Evolutionary conservation across 306 rosid genomes (phyloP).

Genomic region (Sophora flavescens): DNA sequence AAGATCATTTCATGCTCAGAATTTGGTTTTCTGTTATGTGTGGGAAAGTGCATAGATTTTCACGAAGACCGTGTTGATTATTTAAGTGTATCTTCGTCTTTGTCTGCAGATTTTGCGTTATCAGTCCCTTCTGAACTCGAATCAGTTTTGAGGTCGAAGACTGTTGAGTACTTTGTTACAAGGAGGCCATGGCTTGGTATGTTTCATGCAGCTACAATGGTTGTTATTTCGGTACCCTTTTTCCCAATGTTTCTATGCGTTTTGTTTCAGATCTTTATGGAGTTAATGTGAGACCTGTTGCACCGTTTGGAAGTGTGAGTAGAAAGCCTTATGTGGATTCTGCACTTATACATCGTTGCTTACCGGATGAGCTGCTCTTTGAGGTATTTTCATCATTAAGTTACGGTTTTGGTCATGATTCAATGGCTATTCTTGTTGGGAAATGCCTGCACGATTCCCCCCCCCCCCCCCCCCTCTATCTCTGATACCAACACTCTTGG

Average conservation of each 20-base stretch:
- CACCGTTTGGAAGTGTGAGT: constrained; percentile 90
- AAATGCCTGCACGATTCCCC: too few relatives aligned
- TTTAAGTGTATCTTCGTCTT: constrained; percentile 30
- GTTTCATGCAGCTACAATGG: constrained; percentile 12
- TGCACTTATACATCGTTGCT: constrained; percentile 70
- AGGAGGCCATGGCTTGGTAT: constrained; percentile 99
- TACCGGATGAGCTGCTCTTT: constrained; percentile 89
- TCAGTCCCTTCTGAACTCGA: constrained; percentile 77
- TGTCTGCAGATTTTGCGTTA: constrained; percentile 68
- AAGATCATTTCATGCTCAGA: constrained; percentile 25
- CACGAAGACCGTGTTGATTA: background rate
- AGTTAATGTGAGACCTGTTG: constrained; percentile 92
- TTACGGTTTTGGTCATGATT: constrained; percentile 14
- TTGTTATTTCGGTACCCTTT: background rate
- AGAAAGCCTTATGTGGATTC: constrained; percentile 78
- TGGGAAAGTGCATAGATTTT: background rate
- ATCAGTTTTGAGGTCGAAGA: constrained; percentile 74
- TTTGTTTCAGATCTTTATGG: constrained; percentile 92
- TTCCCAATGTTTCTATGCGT: constrained; percentile 44
- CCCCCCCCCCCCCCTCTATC: too few relatives aligned
- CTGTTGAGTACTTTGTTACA: constrained; percentile 74
- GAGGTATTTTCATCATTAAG: constrained; percentile 68
- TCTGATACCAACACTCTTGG: too few relatives aligned
- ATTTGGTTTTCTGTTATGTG: background rate
- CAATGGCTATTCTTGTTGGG: background rate